Evolutionary conservation across 2,329 filamentous ascomycete genomes (phyloP), one percentile per base, ranked within the genome.

Genomic region (Neofusicoccum cordaticola): DNA sequence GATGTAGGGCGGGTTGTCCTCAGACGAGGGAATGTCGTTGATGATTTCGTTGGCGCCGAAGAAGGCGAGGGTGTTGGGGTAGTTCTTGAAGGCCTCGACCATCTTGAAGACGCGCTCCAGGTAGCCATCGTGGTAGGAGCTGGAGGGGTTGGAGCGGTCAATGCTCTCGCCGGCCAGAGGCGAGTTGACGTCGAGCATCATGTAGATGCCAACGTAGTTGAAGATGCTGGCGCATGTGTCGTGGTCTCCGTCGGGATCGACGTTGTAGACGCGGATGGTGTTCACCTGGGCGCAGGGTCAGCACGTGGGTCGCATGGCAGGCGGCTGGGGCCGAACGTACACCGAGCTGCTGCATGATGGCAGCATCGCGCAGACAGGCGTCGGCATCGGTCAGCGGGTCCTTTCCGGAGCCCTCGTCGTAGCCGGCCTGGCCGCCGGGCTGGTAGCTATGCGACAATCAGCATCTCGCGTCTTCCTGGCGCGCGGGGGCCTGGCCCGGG

Each of bases 1-100:
- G 67, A 88, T 83, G 74, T 88, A 87, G 50, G 80, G 81, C 15
- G 86, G 86, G 60, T 84, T 85, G 58, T 77, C 71, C 67, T 83
- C 72, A 35, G 79, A 78, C 53, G 82, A 85, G 11, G 67, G 64
- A 41, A 86, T 73, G 71, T 88, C 83, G 70, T 89, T 88, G 78
- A 89, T 88, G 57, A 90, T 84, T 74, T 90, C 88, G 71, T 90
- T 90, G 41, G 85, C 88, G 34, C 85, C 81, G 73, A 90, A 88
- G 80, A 90, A 90, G 44, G 83, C 88, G 31, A 90, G 79, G 2
- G 84, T 83, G 75, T 90, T 90, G 64, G 86, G 85, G 75, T 86
- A 90, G 69, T 80, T 76, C 74, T 88, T 88, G 81, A 90, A 90
- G 5, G 84, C 85, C 74, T 90, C 87, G 42, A 90, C 84, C 42